These are phyloP conservation scores for Botrytis galanthina DNA, from an alignment of 2,329 filamentous ascomycete genomes.

Conservation along the genomic window DNA sequence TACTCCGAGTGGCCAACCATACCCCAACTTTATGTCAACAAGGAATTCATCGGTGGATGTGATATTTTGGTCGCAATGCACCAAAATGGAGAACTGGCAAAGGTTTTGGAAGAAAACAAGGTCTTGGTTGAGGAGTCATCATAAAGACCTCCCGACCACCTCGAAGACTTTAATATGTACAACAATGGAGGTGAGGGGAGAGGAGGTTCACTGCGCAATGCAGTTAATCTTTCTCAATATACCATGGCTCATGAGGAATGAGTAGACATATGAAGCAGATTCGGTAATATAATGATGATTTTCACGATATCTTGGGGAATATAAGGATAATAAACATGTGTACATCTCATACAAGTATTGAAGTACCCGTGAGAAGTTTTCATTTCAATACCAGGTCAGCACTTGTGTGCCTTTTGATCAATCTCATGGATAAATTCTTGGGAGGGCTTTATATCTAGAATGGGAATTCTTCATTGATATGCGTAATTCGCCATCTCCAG, in stretches of 20 bases:
- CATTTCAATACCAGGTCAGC: neutral
- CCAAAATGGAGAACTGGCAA: conserved; percentile 88
- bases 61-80: conserved; percentile 98
- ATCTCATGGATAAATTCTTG: neutral
- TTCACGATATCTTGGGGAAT: neutral
- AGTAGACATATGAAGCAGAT: neutral
- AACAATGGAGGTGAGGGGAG: neutral
- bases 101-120: conserved; percentile 86
- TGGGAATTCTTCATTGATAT: neutral
- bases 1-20: conserved; percentile 99
- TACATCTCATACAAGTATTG: neutral
- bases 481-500: neutral
- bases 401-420: neutral
- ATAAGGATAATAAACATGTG: conserved; percentile 5
- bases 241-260: neutral
- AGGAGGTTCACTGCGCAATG: neutral
- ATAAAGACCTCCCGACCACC: neutral
- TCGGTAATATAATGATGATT: conserved; percentile 1
- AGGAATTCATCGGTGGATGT: conserved; percentile 96
- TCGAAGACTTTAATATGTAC: neutral
- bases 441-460: neutral
- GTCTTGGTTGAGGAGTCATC: conserved; percentile 56
- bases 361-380: neutral
- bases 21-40: conserved; percentile 90
- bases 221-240: neutral